phyloP scores from a whole-genome alignment of 805 yeast genomes.

The Candida nanaspora region DNA sequence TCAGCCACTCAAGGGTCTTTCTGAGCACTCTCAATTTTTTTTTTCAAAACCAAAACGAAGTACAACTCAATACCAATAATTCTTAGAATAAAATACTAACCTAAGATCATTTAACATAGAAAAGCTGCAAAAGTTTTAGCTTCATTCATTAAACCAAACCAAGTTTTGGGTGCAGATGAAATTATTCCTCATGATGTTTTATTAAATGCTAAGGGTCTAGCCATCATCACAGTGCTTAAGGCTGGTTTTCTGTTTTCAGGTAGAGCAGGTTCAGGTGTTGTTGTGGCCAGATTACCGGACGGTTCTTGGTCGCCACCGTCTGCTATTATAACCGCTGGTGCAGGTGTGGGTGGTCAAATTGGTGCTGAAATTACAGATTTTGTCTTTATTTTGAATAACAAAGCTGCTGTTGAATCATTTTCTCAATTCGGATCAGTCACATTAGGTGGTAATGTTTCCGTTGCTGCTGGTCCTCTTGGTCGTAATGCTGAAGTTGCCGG shows the following conservation, averaged over 20 bases:
- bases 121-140: slow-evolving; percentile 91
- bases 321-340: slow-evolving; percentile 93
- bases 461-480: slow-evolving; percentile 97
- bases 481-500: slow-evolving; percentile 98
- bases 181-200: slow-evolving; percentile 86
- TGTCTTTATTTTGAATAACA: slow-evolving; percentile 82
- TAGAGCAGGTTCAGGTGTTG: slow-evolving; percentile 94
- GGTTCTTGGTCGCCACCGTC: slow-evolving; percentile 98
- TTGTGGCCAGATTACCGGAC: slow-evolving; percentile 89
- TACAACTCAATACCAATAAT: too few species aligned
- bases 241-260: slow-evolving; percentile 97
- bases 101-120: slow-evolving; percentile 37
- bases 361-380: slow-evolving; percentile 97
- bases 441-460: slow-evolving; percentile 88
- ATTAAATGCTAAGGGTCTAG: slow-evolving; percentile 87
- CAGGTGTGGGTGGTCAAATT: slow-evolving; percentile 97
- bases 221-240: slow-evolving; percentile 86
- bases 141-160: slow-evolving; percentile 91
- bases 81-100: too few species aligned
- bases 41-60: too few species aligned
- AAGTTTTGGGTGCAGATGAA: slow-evolving; percentile 78
- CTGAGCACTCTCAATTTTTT: slow-evolving; percentile 16
- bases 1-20: background rate
- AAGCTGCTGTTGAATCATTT: slow-evolving; percentile 86
- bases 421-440: slow-evolving; percentile 93